These are phyloP conservation scores for Sugiyamaella pinicola DNA, from an alignment of 1,139 yeast species.

Conservation along the genomic window DNA sequence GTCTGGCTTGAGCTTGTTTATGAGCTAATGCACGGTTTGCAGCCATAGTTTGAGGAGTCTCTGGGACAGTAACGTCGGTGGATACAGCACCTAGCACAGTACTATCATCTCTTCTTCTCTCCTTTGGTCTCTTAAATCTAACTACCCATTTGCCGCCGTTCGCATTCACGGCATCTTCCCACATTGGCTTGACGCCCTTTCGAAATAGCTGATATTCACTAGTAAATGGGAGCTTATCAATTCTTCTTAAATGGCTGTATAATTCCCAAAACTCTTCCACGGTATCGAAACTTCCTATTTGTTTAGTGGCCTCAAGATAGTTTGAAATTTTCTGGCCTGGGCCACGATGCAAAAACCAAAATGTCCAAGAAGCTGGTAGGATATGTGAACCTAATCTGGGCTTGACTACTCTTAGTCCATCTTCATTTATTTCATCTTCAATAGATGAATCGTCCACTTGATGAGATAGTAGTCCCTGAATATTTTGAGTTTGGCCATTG, in stretches of 20 bases:
- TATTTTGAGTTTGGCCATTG: background rate
- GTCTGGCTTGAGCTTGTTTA: slow-evolving; percentile 29
- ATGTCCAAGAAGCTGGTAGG: slow-evolving; percentile 38
- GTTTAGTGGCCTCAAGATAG: slow-evolving; percentile 42
- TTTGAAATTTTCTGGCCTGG: slow-evolving; percentile 42
- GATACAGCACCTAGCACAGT: slow-evolving; percentile 1
- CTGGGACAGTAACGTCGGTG: slow-evolving; percentile 1
- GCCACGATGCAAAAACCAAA: slow-evolving; percentile 45
- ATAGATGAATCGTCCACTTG: background rate
- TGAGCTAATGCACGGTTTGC: slow-evolving; percentile 17
- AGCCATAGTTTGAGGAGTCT: slow-evolving; percentile 2
- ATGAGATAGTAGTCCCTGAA: background rate
- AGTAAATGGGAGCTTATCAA: slow-evolving; percentile 54
- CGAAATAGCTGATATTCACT: slow-evolving; percentile 64
- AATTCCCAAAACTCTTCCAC: slow-evolving; percentile 67
- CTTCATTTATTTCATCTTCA: slow-evolving; percentile 20
- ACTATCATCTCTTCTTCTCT: slow-evolving; percentile 22
- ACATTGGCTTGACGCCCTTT: slow-evolving; percentile 65
- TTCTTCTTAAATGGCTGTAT: slow-evolving; percentile 51
- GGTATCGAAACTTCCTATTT: slow-evolving; percentile 44
- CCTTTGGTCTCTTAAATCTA: slow-evolving; percentile 46
- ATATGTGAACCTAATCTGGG: slow-evolving; percentile 30
- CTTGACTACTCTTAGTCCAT: slow-evolving; percentile 28
- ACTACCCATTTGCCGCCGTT: slow-evolving; percentile 71
- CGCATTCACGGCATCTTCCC: slow-evolving; percentile 69